Percentiles rank a stretch among this genome's conserved stretches.
Evolutionary conservation across 352 stramenopile species (phyloP).

Genomic region (Phytophthora sansomeana): DNA sequence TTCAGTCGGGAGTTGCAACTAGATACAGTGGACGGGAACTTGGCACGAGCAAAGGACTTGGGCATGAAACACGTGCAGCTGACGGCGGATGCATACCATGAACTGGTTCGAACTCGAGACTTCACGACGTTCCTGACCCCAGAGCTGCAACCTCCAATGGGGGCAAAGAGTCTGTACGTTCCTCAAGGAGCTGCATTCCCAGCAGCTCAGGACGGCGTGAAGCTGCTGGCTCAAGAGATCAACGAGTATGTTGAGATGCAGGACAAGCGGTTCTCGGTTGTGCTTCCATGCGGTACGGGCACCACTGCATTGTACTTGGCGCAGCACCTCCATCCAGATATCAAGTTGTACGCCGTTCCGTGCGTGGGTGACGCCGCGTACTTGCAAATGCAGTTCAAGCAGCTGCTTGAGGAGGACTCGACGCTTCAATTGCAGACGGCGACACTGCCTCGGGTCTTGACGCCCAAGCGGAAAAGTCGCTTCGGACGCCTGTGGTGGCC

Average conservation of each 20-base stretch:
- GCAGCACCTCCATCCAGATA: conserved; percentile 58
- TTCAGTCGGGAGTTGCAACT: conserved; percentile 62
- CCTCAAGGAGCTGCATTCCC: conserved; percentile 77
- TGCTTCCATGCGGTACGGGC: conserved; percentile 79
- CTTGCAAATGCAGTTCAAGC: conserved; percentile 59
- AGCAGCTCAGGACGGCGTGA: conserved; percentile 66
- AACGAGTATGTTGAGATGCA: conserved; percentile 61
- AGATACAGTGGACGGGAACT: conserved; percentile 45
- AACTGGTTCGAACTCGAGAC: conserved; percentile 55
- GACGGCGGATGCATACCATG: conserved; percentile 45
- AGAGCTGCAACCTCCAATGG: conserved; percentile 9
- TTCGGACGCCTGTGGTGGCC: conserved; percentile 74
- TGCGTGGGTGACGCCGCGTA: conserved; percentile 78
- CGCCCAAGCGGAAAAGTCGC: conserved; percentile 58
- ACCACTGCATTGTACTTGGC: conserved; percentile 85
- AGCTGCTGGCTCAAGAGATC: conserved; percentile 69
- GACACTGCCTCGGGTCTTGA: conserved; percentile 51
- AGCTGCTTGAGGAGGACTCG: conserved; percentile 45
- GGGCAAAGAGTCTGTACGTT: conserved; percentile 49
- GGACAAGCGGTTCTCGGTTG: conserved; percentile 55
- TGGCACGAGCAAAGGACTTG: conserved; percentile 48
- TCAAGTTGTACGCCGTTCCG: conserved; percentile 67
- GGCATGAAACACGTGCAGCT: conserved; percentile 80
- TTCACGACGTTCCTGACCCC: conserved; percentile 31
- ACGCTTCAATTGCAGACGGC: conserved; percentile 4